Conservation (phyloP, 2,329 filamentous ascomycete species). For the Emergomyces africanus region DNA sequence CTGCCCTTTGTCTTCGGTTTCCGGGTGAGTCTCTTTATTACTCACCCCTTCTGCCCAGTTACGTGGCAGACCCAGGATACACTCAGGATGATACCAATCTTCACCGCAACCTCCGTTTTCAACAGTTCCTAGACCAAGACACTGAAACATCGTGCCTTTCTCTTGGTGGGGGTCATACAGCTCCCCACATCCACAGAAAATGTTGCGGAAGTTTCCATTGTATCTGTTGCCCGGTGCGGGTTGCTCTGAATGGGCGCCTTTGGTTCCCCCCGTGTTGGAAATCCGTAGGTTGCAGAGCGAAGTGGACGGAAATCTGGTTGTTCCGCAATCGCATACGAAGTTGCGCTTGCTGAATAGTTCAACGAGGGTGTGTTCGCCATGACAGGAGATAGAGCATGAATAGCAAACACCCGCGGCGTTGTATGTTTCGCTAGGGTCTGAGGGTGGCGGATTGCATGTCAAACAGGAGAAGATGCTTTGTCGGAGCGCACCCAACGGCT, state of each 20-base stretch:
- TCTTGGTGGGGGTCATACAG: slow-evolving; percentile 81
- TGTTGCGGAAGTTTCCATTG: slow-evolving; percentile 90
- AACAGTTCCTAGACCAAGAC: slow-evolving; percentile 65
- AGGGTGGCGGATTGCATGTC: slow-evolving; percentile 76
- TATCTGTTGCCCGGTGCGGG: slow-evolving; percentile 64
- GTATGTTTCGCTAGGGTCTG: slow-evolving; percentile 40
- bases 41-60: slow-evolving; percentile 40
- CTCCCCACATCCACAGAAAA: slow-evolving; percentile 79
- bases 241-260: slow-evolving; percentile 67
- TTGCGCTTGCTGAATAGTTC: slow-evolving; percentile 94
- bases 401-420: slow-evolving; percentile 81
- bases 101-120: slow-evolving; percentile 86
- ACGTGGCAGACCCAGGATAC: slow-evolving; percentile 66
- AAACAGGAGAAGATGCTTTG: slow-evolving; percentile 87
- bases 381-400: slow-evolving; percentile 90
- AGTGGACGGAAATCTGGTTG: slow-evolving; percentile 57
- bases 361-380: slow-evolving; percentile 87
- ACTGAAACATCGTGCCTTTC: slow-evolving; percentile 98
- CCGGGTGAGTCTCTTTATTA: slow-evolving; percentile 7
- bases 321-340: slow-evolving; percentile 94
- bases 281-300: slow-evolving; percentile 65
- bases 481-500: slow-evolving; percentile 72
- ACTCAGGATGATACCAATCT: slow-evolving; percentile 96
- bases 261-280: slow-evolving; percentile 58
- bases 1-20: slow-evolving; percentile 4